phyloP scores from a whole-genome alignment of 129 eudicot genomes.

The Flaveria ramosissima region DNA sequence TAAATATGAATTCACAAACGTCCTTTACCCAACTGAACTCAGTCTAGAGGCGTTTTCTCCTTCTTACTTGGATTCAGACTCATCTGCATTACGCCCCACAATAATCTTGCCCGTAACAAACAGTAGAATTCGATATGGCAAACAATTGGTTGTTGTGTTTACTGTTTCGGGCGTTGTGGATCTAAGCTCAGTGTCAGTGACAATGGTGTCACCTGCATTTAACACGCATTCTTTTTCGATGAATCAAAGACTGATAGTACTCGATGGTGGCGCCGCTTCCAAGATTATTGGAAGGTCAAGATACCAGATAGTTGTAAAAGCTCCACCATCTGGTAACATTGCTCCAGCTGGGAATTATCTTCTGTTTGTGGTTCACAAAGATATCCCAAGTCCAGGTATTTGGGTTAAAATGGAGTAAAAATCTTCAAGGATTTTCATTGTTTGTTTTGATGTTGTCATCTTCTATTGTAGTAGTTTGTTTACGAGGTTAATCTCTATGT shows the following conservation, averaged over 20 bases:
- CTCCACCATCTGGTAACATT: conserved; percentile 25
- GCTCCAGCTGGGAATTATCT: conserved; percentile 26
- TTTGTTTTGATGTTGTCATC: no score
- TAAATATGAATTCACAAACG: conserved; percentile 30
- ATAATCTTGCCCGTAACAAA: neutral
- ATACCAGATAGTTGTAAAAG: conserved; percentile 10
- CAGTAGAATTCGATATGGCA: neutral
- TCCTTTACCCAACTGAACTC: conserved; percentile 26
- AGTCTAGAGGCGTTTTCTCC: conserved; percentile 34
- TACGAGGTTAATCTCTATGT: no score
- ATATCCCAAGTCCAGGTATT: conserved; percentile 21
- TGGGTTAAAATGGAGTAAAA: conserved; percentile 25
- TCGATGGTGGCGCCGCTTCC: conserved; percentile 1
- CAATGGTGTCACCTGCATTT: conserved; percentile 35
- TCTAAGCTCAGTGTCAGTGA: neutral
- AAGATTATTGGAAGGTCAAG: conserved; percentile 29
- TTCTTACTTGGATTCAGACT: conserved; percentile 35
- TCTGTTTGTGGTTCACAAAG: conserved; percentile 27
- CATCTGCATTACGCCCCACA: conserved; percentile 7
- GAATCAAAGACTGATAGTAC: conserved; percentile 30
- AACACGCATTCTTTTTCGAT: conserved; percentile 40
- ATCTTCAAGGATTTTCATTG: neutral
- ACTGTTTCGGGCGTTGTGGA: conserved; percentile 11
- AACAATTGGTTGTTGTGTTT: conserved; percentile 4
- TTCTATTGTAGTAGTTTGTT: no score